Conservation (phyloP, 2,329 filamentous ascomycete species). For the Sporothrix pallida region DNA sequence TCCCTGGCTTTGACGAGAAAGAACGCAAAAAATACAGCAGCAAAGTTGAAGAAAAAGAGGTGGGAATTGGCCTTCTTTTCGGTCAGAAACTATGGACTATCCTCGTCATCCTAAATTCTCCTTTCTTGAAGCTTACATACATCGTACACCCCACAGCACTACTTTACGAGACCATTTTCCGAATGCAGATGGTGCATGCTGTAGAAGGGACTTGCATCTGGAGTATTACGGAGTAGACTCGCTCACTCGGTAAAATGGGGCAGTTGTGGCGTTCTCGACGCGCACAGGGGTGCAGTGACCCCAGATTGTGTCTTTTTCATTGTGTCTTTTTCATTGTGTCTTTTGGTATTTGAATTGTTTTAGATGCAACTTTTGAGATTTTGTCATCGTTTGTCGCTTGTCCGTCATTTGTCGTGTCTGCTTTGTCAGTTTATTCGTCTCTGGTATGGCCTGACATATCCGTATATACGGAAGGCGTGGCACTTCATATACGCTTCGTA, state of each 20-base stretch:
- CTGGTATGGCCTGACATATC: no score
- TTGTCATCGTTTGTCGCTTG: not conserved
- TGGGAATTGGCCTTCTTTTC: not conserved
- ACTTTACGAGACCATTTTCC: not conserved
- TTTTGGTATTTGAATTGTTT: not conserved
- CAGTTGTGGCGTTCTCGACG: not conserved
- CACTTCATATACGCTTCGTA: no score
- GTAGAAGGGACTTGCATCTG: not conserved
- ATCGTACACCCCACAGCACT: not conserved
- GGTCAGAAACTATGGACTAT: not conserved
- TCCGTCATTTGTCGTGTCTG: not conserved
- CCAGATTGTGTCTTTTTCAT: not conserved
- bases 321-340: not conserved
- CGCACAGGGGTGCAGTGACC: not conserved
- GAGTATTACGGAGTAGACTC: not conserved
- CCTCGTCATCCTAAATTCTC: not conserved
- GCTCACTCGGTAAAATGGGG: not conserved
- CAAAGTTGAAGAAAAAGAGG: not conserved
- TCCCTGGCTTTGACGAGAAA: not conserved
- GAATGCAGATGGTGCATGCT: not conserved
- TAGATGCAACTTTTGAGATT: not conserved
- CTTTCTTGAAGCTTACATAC: not conserved
- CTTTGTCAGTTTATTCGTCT: conserved; percentile 5
- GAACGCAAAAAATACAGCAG: not conserved
- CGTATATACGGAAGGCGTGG: no score